Evolutionary conservation across 2,329 filamentous ascomycete genomes (phyloP).

Genomic region (Ophiostoma sp.): DNA sequence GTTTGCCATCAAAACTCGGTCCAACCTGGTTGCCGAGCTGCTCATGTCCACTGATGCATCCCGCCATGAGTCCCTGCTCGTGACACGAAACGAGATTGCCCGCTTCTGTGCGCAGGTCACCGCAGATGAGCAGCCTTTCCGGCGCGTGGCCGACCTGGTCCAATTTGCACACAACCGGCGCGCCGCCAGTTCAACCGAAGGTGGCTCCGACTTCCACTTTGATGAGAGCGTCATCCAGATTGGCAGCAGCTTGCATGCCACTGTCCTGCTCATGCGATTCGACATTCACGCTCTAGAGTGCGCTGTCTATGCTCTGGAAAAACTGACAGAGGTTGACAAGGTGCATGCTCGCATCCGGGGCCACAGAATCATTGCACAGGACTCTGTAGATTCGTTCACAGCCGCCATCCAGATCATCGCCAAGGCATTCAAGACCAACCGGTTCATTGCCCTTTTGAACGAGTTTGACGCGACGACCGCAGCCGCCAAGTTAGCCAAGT

Average conservation of each 20-base stretch:
- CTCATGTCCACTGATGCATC: neutral
- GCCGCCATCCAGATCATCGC: neutral
- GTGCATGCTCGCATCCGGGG: neutral
- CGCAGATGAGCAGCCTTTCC: constrained; percentile 52
- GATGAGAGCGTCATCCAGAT: constrained; percentile 42
- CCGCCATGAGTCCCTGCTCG: neutral
- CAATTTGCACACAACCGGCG: constrained; percentile 40
- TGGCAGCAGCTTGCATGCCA: constrained; percentile 44
- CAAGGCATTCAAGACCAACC: neutral
- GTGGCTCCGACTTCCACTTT: constrained; percentile 35
- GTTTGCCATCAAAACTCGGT: neutral
- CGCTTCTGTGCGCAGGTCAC: neutral
- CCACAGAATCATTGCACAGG: neutral
- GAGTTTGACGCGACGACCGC: constrained; percentile 46
- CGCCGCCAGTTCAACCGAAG: neutral
- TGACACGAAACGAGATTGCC: neutral
- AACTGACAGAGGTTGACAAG: neutral
- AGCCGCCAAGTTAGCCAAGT: constrained; percentile 38
- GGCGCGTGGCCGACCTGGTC: constrained; percentile 48
- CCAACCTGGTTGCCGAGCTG: neutral
- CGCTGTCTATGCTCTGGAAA: constrained; percentile 25
- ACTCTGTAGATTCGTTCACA: no score
- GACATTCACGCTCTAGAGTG: constrained; percentile 48
- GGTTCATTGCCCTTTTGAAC: constrained; percentile 34
- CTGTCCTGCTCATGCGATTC: constrained; percentile 48